Base-by-base conservation (phyloP, 208 protist species). In the Kentomonas sorsogonicus region DNA sequence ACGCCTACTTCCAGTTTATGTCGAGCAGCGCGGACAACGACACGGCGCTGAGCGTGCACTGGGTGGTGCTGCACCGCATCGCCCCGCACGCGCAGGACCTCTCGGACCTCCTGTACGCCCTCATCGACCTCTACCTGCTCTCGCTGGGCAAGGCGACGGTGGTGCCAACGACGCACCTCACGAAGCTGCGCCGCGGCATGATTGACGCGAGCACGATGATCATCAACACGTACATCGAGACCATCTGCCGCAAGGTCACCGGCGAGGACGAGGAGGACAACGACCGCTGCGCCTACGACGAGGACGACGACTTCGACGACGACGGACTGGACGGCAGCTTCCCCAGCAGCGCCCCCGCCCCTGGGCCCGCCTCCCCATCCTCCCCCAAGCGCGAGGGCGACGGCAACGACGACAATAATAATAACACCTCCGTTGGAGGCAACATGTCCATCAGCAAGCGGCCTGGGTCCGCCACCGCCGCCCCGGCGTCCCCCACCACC, bases 11-110 rank as follows among this genome's bases (percentile, higher is more conserved):
- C 44, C 83, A 71, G 25, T 95, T 95, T 64, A 92, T 92, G 85
- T 84, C 84, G 38, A 91, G 81, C 48, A 65, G 79, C 39, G 74
- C 76, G 16, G 79, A 81, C 33, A 36, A 57, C 44, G 55, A 41
- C 33, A 81, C 64, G 36, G 80, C 80, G 43, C 50, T 91, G 23
- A 89, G 79, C 26, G 82, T 95, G 34, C 88, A 95, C 71, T 95
- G 88, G 88, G 88, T 95, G 26, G 80, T 92, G 51, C 72, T 95
- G 41, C 81, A 89, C 30, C 88, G 85, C 60, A 95, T 95, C 52
- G 74, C 84, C 16, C 81, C 82, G 1, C 68, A 86, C 63, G 78
- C 84, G 11, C 72, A 75, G 52, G 82, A 95, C 54, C 53, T 95
- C 29, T 85, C 79, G 5, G 88, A 95, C 63, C 72, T 95, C 50